These are phyloP conservation scores for Plasmodium yoelii DNA, from an alignment of 169 alveolate species.

Conservation along the genomic window DNA sequence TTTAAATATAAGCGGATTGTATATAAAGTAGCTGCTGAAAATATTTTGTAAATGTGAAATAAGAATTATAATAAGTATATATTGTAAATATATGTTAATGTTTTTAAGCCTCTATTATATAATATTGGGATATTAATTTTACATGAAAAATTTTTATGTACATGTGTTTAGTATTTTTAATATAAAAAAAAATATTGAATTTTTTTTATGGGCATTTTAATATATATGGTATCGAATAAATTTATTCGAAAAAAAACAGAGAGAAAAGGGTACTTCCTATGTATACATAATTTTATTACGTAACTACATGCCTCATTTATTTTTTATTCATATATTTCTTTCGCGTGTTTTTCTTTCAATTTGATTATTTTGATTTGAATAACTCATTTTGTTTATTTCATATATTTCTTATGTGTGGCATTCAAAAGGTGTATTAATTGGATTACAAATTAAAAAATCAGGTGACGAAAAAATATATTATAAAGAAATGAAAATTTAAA, in stretches of 20 bases:
- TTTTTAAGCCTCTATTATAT: neutral
- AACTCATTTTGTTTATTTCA: neutral
- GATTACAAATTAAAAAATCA: neutral
- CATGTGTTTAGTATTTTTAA: no score
- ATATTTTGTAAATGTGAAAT: neutral
- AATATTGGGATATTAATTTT: neutral
- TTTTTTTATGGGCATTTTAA: no score
- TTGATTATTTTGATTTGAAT: neutral
- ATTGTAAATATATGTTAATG: neutral
- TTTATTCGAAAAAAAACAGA: conserved; percentile 5
- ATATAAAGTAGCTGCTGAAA: neutral
- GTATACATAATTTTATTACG: neutral
- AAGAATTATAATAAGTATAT: no score
- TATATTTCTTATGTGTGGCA: neutral
- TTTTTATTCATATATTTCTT: neutral
- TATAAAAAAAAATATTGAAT: no score
- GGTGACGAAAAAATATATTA: neutral
- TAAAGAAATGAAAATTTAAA: neutral
- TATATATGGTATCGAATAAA: no score
- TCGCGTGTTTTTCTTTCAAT: neutral
- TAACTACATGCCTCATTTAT: neutral
- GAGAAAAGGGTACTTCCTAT: conserved; percentile 63
- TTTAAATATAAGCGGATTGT: neutral
- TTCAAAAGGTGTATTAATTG: no score
- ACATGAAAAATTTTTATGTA: neutral